Evolutionary conservation across 148 eudicot species (phyloP), one percentile per base, ranked within the genome.

Genomic region (Vaccinium darrowii): DNA sequence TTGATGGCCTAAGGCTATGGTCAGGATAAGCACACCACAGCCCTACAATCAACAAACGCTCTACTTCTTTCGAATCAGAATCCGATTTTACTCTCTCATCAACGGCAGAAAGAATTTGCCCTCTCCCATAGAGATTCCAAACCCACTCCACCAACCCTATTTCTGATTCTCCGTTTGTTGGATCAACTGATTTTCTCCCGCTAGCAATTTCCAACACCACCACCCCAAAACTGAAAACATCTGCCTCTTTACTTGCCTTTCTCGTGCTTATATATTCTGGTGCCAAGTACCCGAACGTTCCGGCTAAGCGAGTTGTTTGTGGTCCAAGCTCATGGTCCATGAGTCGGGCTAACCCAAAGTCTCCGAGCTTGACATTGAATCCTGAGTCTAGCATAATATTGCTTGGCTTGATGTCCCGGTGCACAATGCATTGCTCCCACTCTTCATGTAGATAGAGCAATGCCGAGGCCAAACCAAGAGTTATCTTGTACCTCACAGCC

Each of bases 1-100:
- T 91, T 0, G 93, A 88, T 11, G 95, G 94, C 60, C 95, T 80
- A 47, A 50, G 16, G 12, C 58, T 89, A 8, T 63, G 49, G 73
- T 93, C 91, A 8, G 94, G 94, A 56, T 91, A 91, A 51, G 89
- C 90, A 86, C 93, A 91, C 94, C 95, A 93, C 58, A 93, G 77
- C 52, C 93, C 93, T 0, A 89, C 86, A 39, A 90, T 88, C 89
- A 92, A 76, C 85, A 92, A 84, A 63, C 89, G 81, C 79, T 92
- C 92, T 0, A 84, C 72, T 84, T 93, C 85, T 60, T 88, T 84
- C 18, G 6, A 72, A 1, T 89, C 84, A 53, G 85, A 91, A 30
- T 87, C 87, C 43, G 49, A 82, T 19, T 86, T 71, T 3, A 93
- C 80, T 62, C 80, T 89, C 71, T 30, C 39, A 78, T 92, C 91